Evolutionary conservation across 2,329 filamentous ascomycete species (phyloP).

Genomic region (Pseudocercospora cruenta): DNA sequence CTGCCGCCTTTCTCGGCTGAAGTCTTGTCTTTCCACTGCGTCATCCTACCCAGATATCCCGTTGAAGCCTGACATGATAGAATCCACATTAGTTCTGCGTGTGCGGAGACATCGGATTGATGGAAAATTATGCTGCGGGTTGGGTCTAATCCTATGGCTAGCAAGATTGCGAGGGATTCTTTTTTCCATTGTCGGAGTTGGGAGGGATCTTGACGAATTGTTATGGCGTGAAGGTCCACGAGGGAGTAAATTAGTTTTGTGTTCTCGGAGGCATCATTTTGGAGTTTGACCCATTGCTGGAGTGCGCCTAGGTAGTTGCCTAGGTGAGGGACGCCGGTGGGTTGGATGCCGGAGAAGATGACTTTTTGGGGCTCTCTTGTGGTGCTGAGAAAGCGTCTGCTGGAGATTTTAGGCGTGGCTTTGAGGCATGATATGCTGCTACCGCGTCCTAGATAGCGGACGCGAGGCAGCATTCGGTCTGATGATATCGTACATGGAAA

Average conservation of each 20-base stretch:
- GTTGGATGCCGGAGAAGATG: conserved; percentile 96
- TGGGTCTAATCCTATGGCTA: conserved; percentile 83
- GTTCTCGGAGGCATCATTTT: conserved; percentile 61
- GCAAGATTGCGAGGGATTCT: conserved; percentile 75
- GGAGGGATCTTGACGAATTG: conserved; percentile 67
- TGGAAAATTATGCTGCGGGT: conserved; percentile 78
- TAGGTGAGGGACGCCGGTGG: conserved; percentile 89
- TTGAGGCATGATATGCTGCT: neutral
- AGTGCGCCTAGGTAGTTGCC: conserved; percentile 95
- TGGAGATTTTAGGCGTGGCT: neutral
- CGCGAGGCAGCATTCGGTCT: conserved; percentile 17
- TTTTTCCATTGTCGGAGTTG: conserved; percentile 67
- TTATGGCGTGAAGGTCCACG: conserved; percentile 93
- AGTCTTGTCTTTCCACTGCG: conserved; percentile 85
- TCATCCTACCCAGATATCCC: conserved; percentile 97
- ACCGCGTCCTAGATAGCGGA: conserved; percentile 8
- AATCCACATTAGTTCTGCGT: conserved; percentile 96
- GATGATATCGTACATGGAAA: neutral
- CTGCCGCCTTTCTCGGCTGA: conserved; percentile 46
- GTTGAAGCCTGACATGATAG: conserved; percentile 88
- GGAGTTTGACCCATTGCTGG: conserved; percentile 80
- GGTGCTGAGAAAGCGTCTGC: neutral
- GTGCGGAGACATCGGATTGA: conserved; percentile 68
- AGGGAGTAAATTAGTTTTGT: conserved; percentile 79
- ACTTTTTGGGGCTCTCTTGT: conserved; percentile 43